phyloP scores from a whole-genome alignment of 495 filamentous ascomycete genomes.

The Daldinia childiae region DNA sequence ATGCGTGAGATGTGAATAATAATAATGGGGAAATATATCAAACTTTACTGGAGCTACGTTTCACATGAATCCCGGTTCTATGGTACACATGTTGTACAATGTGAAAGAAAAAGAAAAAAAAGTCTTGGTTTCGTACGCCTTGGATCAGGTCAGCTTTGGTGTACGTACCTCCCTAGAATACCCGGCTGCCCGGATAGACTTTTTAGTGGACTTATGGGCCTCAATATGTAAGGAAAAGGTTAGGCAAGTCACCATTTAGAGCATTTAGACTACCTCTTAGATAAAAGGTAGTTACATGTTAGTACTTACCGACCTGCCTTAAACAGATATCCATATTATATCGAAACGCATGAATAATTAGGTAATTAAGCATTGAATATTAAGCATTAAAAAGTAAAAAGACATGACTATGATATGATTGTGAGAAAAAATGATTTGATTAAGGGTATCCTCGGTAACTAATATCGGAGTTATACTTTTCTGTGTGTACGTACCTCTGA shows the following conservation, averaged over 20 bases:
- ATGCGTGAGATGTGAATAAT: neutral
- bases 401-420: neutral
- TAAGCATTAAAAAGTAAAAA: neutral
- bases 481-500: neutral
- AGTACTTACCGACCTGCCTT: neutral
- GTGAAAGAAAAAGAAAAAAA: neutral
- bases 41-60: constrained; percentile 8
- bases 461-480: constrained; percentile 3
- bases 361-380: neutral
- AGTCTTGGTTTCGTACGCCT: neutral
- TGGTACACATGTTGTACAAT: constrained; percentile 5
- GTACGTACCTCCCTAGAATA: constrained; percentile 2
- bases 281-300: neutral
- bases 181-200: constrained; percentile 3
- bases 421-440: constrained; percentile 10
- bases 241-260: constrained; percentile 1
- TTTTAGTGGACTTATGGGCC: neutral
- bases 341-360: neutral
- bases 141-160: neutral
- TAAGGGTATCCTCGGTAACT: constrained; percentile 14
- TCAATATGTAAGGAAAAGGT: neutral
- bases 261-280: neutral
- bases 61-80: constrained; percentile 7
- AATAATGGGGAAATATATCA: constrained; percentile 6
- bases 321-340: neutral